Evolutionary conservation across 495 filamentous ascomycete species (phyloP), one percentile per base, ranked within the genome.

Genomic region (Lasiosphaeriaceae sp.): DNA sequence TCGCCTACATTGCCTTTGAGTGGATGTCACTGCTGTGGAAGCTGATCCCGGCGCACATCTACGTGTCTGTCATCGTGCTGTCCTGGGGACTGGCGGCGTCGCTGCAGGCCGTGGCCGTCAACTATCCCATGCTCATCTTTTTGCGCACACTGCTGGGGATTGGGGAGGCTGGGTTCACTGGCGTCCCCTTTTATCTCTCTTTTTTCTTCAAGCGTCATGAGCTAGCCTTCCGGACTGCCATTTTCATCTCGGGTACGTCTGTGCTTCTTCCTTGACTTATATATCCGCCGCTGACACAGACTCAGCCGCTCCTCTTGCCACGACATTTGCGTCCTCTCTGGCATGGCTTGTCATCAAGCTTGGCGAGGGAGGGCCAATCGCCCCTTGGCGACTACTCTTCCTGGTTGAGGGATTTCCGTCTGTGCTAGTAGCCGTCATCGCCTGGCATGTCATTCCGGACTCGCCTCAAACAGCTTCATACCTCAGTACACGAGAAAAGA

Each of bases 171-270:
- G 88, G 83, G 1, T 95, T 90, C 58, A 87, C 88, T 6, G 84
- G 84, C n/a, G 79, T 91, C 31, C 89, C 89, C 1, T 92, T 89
- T 55, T 83, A 93, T 26, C 74, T 96, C 0, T 88, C 86, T 0
- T 93, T 92, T 68, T 96, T 96, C 76, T 96, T 92, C 65, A 86
- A 87, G 57, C 77, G 90, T 17, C 76, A 88, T 77, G 90, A 94
- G 68, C 73, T 96, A 8, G 91, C 90, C 20, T 80, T 95, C 19
- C 80, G 91, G 12, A 86, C 84, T 11, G 92, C 89, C 52, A 72
- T 93, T n/a, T 94, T 93, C 68, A 75, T 96, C 2, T 85, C 87
- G 4, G 70, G 70, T 71, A 73, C 11, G 79, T 82, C 77, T 76
- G 17, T 84, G 74, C 71, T 61, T 43, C 77, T 85, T n/a, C n/a